A percentile compares a stretch with the other conserved stretches of the same genome.
Conservation (phyloP, 225 moss, liverwort and hornwort genomes). For the Takakia lepidozioides region DNA sequence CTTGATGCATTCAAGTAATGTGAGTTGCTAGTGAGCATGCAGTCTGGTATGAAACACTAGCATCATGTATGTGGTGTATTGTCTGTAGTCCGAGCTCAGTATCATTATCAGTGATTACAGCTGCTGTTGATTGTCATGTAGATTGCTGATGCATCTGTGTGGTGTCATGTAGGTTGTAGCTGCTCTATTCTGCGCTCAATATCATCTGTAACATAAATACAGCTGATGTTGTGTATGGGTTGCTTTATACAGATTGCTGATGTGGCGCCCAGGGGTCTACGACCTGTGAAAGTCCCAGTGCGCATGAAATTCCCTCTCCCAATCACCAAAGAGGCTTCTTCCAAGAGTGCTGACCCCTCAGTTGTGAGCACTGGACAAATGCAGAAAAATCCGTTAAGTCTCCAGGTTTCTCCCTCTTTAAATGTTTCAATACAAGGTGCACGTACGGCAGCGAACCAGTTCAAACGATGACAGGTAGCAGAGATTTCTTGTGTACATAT, state of each 20-base stretch:
- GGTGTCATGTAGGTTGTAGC: too few relatives aligned
- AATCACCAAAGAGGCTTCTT: slow-evolving; percentile 6
- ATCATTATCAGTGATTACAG: too few relatives aligned
- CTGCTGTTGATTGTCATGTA: too few relatives aligned
- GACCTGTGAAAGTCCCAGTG: slow-evolving; percentile 12
- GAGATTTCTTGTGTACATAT: too few relatives aligned
- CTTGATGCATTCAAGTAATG: too few relatives aligned
- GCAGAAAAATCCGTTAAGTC: background rate
- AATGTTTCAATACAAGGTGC: slow-evolving; percentile 24
- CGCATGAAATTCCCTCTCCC: slow-evolving; percentile 13
- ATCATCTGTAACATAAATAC: background rate
- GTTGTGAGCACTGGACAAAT: background rate
- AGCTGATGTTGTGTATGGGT: background rate
- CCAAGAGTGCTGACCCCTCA: slow-evolving; percentile 4
- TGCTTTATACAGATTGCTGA: slow-evolving; percentile 15
- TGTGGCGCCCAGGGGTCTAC: slow-evolving; percentile 23
- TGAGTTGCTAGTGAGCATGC: too few relatives aligned
- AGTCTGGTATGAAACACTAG: too few relatives aligned
- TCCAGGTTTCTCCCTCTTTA: slow-evolving; percentile 5
- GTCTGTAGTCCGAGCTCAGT: too few relatives aligned
- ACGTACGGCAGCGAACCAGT: slow-evolving; percentile 19
- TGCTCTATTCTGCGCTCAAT: background rate
- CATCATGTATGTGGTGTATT: too few relatives aligned
- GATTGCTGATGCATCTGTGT: too few relatives aligned
- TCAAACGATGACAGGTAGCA: slow-evolving; percentile 13